Evolutionary conservation across 1,139 yeast genomes (phyloP).

Genomic region (Taiozyma sp.): DNA sequence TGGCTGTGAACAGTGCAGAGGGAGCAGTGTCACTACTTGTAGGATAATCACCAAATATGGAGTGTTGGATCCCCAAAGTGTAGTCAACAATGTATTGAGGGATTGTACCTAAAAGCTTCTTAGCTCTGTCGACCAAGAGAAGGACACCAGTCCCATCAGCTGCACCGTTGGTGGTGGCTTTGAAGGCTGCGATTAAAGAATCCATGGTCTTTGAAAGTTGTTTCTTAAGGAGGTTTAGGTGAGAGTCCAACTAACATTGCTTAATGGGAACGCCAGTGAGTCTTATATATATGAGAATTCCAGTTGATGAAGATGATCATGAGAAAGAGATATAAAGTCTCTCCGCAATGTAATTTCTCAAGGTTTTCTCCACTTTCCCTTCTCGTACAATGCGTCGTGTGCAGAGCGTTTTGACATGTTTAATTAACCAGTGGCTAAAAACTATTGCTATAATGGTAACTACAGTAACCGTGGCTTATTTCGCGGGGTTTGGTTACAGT

Average conservation of each 20-base stretch:
- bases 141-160: slow-evolving; percentile 50
- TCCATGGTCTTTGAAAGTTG: not conserved
- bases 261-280: not conserved
- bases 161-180: slow-evolving; percentile 32
- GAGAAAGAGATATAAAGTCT: not conserved
- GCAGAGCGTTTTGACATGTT: not conserved
- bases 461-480: not conserved
- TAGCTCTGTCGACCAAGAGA: slow-evolving; percentile 28
- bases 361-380: too few species aligned
- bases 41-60: slow-evolving; percentile 64
- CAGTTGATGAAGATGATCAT: not conserved
- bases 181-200: slow-evolving; percentile 7
- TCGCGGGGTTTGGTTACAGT: too few species aligned
- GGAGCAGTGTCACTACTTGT: slow-evolving; percentile 52
- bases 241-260: too few species aligned
- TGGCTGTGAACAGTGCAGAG: slow-evolving; percentile 50
- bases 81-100: slow-evolving; percentile 36
- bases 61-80: slow-evolving; percentile 34
- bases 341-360: too few species aligned
- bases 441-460: not conserved
- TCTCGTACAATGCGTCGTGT: too few species aligned
- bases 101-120: slow-evolving; percentile 25
- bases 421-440: not conserved
- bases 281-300: not conserved
- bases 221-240: too few species aligned